Percentiles rank a stretch among this genome's conserved stretches.
phyloP scores from a whole-genome alignment of 495 filamentous ascomycete species.

The Aspergillus mulundensis region DNA sequence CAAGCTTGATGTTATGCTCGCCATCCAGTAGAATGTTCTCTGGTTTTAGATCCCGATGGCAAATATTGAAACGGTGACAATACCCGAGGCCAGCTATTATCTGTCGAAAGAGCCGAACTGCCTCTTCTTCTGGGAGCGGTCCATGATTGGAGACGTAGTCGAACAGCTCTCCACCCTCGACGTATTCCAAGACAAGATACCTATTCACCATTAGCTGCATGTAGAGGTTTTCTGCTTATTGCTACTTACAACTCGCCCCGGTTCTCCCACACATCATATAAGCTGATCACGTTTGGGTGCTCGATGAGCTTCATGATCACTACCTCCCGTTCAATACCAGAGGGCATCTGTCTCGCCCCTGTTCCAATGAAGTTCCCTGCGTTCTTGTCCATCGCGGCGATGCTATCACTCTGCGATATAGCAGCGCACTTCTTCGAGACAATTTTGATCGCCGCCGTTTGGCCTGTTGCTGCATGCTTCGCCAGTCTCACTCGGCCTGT shows the following conservation, averaged over 20 bases:
- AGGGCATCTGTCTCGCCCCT: conserved; percentile 66
- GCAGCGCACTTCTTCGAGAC: conserved; percentile 72
- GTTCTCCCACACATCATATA: conserved; percentile 97
- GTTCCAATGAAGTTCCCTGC: conserved; percentile 33
- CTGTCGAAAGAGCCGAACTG: conserved; percentile 83
- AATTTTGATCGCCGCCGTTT: conserved; percentile 89
- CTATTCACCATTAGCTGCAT: conserved; percentile 38
- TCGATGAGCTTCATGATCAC: conserved; percentile 94
- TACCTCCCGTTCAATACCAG: conserved; percentile 86
- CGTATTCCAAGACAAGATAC: conserved; percentile 95
- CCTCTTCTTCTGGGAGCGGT: conserved; percentile 69
- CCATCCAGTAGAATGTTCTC: conserved; percentile 89
- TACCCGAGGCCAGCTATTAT: conserved; percentile 88
- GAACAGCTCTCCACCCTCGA: conserved; percentile 88
- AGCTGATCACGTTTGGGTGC: conserved; percentile 84
- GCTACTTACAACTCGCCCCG: conserved; percentile 76
- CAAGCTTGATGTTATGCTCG: conserved; percentile 75
- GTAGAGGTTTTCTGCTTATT: not conserved
- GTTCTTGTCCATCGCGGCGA: conserved; percentile 66
- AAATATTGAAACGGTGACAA: conserved; percentile 89
- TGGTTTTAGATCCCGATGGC: conserved; percentile 93
- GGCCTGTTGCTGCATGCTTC: conserved; percentile 66
- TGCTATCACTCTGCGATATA: conserved; percentile 68
- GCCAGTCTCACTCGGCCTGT: conserved; percentile 81
- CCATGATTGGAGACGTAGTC: conserved; percentile 67